Evolutionary conservation across 768 basidiomycete genomes (phyloP), one percentile per base, ranked within the genome.

Genomic region (Podaxis carcinomalis): DNA sequence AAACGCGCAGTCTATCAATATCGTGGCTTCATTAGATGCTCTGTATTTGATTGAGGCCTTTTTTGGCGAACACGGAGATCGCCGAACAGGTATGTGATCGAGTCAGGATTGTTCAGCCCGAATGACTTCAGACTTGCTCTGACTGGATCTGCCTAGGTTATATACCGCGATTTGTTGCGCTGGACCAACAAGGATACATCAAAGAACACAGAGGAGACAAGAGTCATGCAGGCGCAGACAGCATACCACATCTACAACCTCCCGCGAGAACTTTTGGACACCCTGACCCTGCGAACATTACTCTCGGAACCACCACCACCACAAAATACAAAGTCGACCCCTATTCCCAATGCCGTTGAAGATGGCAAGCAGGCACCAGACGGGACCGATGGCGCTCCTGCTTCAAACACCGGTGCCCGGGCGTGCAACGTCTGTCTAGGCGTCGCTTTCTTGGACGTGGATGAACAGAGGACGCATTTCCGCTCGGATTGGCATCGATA

Each of bases 401-500:
- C 70, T 39, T 56, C 75, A 39, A 69, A 75, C 25, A 67, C 75
- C 14, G 79, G 80, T 35, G 77, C 83, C 37, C 77, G 84, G 59
- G 77, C 86, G 0, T 93, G 92, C 69, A 89, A 83, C 55, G 75
- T 93, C 53, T 94, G 92, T 67, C 78, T 85, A 16, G 89, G 86
- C 4, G 80, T 83, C 2, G 67, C 74, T 0, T 98, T 98, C 64
- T 65, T 76, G 11, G 86, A 88, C 60, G 82, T 98, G 5, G 85
- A 90, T 36, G 90, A 90, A 61, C 94, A 98, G 67, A 81, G 95
- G 54, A 71, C 76, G 1, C 96, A 98, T 73, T 97, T 92, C 72
- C 86, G 87, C 66, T 92, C 92, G 9, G 96, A 99, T 73, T 98
- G 96, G 97, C 96, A 99, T 80, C 84, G 95, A 61, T 98, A 96